Percentiles rank a stretch among this genome's conserved stretches.
Conservation (phyloP, 2,329 filamentous ascomycete species). For the Myriosclerotinia duriaeana region DNA sequence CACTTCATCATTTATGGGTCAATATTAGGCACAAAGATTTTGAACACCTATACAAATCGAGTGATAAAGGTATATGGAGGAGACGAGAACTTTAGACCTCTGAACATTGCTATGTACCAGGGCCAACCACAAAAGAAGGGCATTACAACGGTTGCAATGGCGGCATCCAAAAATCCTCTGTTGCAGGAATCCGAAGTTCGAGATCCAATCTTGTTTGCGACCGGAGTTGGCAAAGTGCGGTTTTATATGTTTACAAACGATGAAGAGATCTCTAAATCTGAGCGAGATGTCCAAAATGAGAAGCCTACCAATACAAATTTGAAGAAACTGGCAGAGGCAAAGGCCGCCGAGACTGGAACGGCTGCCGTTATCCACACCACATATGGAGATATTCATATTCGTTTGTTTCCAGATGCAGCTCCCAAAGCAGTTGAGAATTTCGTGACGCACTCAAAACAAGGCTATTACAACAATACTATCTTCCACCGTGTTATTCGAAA, state of each 20-base stretch:
- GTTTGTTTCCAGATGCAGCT: conserved; percentile 87
- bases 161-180: conserved; percentile 88
- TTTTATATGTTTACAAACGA: conserved; percentile 99
- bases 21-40: conserved; percentile 86
- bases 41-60: conserved; percentile 93
- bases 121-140: conserved; percentile 93
- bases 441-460: conserved; percentile 81
- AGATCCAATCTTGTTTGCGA: conserved; percentile 84
- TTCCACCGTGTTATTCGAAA: conserved; percentile 97
- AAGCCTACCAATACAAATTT: conserved; percentile 68
- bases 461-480: conserved; percentile 96
- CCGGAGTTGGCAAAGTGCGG: conserved; percentile 80
- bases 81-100: conserved; percentile 81
- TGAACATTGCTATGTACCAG: conserved; percentile 87
- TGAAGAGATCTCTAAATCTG: conserved; percentile 75
- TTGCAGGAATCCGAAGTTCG: conserved; percentile 87
- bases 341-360: conserved; percentile 70
- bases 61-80: conserved; percentile 87
- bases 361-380: conserved; percentile 88
- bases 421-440: conserved; percentile 98
- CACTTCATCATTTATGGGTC: conserved; percentile 95
- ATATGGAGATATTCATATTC: conserved; percentile 89
- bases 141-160: conserved; percentile 93
- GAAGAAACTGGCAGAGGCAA: conserved; percentile 56
- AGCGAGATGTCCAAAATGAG: conserved; percentile 92